Evolutionary conservation across 495 filamentous ascomycete genomes (phyloP), one percentile per base, ranked within the genome.

Genomic region (Annulohypoxylon moriforme): DNA sequence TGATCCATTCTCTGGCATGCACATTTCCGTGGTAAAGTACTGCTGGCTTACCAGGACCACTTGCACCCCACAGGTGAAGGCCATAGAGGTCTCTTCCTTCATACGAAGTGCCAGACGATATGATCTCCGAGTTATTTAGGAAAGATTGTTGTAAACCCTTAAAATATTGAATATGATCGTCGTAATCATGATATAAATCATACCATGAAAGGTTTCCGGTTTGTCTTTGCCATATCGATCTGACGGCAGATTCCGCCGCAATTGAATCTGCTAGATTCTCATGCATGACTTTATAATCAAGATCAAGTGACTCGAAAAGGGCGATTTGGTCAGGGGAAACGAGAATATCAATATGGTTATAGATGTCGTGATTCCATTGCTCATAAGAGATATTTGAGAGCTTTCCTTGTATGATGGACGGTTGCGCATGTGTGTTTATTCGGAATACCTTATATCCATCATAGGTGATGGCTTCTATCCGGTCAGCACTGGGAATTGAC

Each of bases 1-100:
- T 82, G 44, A 87, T 85, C 85, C 85, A 87, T 77, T 87, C 85
- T 34, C 85, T 72, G 8, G 85, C 84, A 69, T 87, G 85, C 11
- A 86, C 84, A 46, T 81, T 86, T 6, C 81, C 81, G 68, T 87
- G 85, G 68, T 81, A 81, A 18, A 86, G 75, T 18, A 85, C 77
- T 20, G 78, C 85, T 18, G 82, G 81, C 67, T 85, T 83, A 0
- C 81, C 82, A 50, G 80, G 79, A 4, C 81, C 81, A 11, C 72
- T 75, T 33, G 69, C 77, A 27, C 84, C 85, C 67, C 76, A 86
- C 46, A 86, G 76, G 64, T 86, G 85, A 60, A 86, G 83, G 18
- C 82, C 84, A n/a, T 77, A 79, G 56, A 87, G 78, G 31, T 77
- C 65, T 56, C 82, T 77, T 1, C 82, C 83, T 31, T 83, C 67